Conservation (phyloP, 2,329 filamentous ascomycete genomes). For the Coleophoma eucalyptorum region DNA sequence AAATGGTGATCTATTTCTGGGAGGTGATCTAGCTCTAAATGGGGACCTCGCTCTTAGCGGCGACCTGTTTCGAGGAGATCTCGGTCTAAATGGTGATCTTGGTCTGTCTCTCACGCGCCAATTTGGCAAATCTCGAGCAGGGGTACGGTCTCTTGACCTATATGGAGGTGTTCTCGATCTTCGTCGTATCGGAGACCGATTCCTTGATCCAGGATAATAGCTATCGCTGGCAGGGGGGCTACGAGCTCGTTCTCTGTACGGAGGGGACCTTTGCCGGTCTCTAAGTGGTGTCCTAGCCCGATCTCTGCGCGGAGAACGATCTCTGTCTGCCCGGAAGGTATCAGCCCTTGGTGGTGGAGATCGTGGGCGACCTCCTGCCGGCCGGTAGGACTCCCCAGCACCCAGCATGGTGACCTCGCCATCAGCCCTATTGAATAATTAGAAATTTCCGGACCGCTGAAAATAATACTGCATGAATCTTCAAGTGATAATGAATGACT, state of each 20-base stretch:
- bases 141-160: conserved; percentile 1
- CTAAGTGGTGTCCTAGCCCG: conserved; percentile 19
- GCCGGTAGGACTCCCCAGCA: conserved; percentile 28
- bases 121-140: neutral
- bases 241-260: conserved; percentile 3
- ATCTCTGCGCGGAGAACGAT: conserved; percentile 10
- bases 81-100: conserved; percentile 22
- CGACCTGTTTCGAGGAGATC: conserved; percentile 6
- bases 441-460: neutral
- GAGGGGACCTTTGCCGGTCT: conserved; percentile 18
- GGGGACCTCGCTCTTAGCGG: too few species aligned
- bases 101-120: conserved; percentile 8
- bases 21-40: conserved; percentile 23
- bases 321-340: conserved; percentile 17
- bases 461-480: too few species aligned
- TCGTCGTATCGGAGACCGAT: conserved; percentile 5
- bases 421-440: neutral
- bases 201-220: conserved; percentile 5
- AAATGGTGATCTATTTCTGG: conserved; percentile 16
- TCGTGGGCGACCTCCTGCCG: conserved; percentile 19
- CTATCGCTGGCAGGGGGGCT: conserved; percentile 12
- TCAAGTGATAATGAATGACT: too few species aligned
- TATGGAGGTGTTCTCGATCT: conserved; percentile 8
- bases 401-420: conserved; percentile 28
- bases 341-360: conserved; percentile 24